Evolutionary conservation across 1,284 basidiomycete species (phyloP), one percentile per base, ranked within the genome.

Genomic region (Sanghuangporus weigelae): DNA sequence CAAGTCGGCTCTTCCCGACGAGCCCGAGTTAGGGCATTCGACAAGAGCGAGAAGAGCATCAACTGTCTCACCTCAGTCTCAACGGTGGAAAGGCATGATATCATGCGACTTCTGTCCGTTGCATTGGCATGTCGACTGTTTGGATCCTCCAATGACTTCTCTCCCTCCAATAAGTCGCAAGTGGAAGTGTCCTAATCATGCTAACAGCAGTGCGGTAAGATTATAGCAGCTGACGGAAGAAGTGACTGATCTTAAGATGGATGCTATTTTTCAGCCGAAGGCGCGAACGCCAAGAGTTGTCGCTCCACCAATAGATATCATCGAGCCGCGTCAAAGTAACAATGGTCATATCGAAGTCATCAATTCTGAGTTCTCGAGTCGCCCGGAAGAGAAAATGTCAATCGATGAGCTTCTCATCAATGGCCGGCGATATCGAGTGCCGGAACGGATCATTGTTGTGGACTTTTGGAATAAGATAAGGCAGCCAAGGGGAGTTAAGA

Each of bases 121-220:
- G 62, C 92, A 96, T 74, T 99, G 96, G 93, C 96, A 99, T 74
- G 83, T 98, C 62, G 96, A 99, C 74, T 99, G 96, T 72, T 79
- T 99, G 39, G 89, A 92, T 69, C 97, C 96, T 19, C 96, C 97
- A 2, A 78, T 98, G 69, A 81, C 89, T 21, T 82, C 82, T 53
- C 89, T 98, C 85, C 97, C 97, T 3, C 84, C 89, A 31, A 85
- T 90, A 63, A 86, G 86, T 67, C 89, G 89, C 77, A 97, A 96
- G 75, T 99, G 97, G 96, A 98, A 96, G 93, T 99, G 96, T 76
- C 97, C 97, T 1, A 94, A 95, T 71, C 96, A 99, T 73, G 87
- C 88, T 35, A 93, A 96, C 66, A 86, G 88, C 67, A 81, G 90
- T 63, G 74, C 92, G 66, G 90, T 92, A 71, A 73, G 87, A 63